Percentiles rank a stretch among this genome's conserved stretches.
Conservation (phyloP, 2,329 filamentous ascomycete genomes). For the Cryphonectria japonica region DNA sequence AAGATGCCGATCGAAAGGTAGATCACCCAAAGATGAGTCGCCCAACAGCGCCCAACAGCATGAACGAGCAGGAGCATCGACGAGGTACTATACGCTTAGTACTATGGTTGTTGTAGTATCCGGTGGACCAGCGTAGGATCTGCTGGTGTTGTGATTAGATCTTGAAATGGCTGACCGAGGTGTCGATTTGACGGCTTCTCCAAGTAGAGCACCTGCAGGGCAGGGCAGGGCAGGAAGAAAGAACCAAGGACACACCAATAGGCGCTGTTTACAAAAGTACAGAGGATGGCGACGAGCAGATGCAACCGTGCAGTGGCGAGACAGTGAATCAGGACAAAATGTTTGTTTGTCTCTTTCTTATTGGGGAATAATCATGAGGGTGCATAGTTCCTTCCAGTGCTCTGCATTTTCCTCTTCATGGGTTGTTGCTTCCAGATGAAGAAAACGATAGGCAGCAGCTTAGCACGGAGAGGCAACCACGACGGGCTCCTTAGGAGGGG, state of each 20-base stretch:
- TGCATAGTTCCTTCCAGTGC: not conserved
- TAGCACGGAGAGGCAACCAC: not conserved
- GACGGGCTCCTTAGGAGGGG: not conserved
- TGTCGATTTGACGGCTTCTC: not conserved
- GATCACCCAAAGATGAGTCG: not conserved
- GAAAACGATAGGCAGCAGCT: constrained; percentile 6
- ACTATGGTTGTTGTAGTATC: not conserved
- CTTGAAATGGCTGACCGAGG: not conserved
- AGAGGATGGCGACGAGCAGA: not conserved
- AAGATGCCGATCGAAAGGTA: not conserved
- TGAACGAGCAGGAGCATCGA: not conserved
- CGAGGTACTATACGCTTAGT: not conserved
- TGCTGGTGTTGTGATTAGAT: not conserved
- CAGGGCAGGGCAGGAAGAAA: not conserved
- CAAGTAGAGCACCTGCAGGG: not conserved
- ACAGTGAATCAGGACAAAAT: not conserved
- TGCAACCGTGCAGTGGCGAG: not conserved
- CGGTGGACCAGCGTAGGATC: not conserved
- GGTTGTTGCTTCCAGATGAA: not conserved
- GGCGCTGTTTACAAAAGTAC: not conserved
- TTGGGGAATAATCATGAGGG: not conserved
- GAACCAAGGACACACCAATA: not conserved
- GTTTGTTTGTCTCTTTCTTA: too few species aligned
- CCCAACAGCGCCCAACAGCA: not conserved
- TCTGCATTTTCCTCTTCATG: not conserved